phyloP scores from a whole-genome alignment of 495 filamentous ascomycete genomes.

The Penicillium coffeae region DNA sequence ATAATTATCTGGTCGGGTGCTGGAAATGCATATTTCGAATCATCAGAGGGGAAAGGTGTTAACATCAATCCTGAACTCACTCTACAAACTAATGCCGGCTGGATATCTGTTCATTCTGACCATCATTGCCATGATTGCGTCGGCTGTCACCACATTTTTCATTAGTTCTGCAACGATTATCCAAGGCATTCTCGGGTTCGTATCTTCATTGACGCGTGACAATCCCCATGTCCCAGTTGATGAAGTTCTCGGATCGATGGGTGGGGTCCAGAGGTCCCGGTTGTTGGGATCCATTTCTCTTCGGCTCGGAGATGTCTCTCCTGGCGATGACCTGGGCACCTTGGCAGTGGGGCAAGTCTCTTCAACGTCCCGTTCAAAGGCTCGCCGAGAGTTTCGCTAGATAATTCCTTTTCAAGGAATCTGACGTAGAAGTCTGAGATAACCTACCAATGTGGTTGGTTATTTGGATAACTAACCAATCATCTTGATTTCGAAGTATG shows the following conservation, averaged over 20 bases:
- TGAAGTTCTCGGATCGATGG: neutral
- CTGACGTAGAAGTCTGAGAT: too few species aligned
- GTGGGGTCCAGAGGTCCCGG: neutral
- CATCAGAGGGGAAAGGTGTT: neutral
- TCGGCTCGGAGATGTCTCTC: neutral
- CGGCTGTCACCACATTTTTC: neutral
- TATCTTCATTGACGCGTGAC: neutral
- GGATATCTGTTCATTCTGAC: slow-evolving; percentile 1
- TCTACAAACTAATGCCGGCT: neutral
- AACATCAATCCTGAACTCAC: neutral
- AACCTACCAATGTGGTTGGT: too few species aligned
- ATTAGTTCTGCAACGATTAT: neutral
- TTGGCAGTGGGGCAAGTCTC: neutral
- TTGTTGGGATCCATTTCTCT: neutral
- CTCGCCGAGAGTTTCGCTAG: neutral
- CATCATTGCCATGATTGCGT: neutral
- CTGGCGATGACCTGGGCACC: neutral
- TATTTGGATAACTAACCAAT: too few species aligned
- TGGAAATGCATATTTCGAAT: neutral
- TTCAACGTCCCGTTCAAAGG: neutral
- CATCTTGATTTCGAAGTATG: too few species aligned
- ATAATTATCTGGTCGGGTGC: neutral
- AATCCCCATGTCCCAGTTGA: neutral
- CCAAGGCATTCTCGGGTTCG: neutral
- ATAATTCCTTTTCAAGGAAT: too few species aligned